Evolutionary conservation across 129 eudicot species (phyloP).

Genomic region (Daucus carota): DH1_v3.0 NC_030384.2:34837501-34838000

Average conservation of each 20-base stretch:
- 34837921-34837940: slow-evolving; percentile 1
- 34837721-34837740: neutral
- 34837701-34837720: neutral
- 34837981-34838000: neutral
- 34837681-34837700: neutral
- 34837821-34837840: slow-evolving; percentile 96
- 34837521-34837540: neutral
- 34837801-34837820: slow-evolving; percentile 67
- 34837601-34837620: slow-evolving; percentile 31
- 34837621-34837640: slow-evolving; percentile 41
- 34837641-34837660: slow-evolving; percentile 71
- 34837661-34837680: slow-evolving; percentile 20
- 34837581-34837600: neutral
- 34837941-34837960: neutral
- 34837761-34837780: slow-evolving; percentile 5
- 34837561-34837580: neutral
- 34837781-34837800: slow-evolving; percentile 67
- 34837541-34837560: neutral
- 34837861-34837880: slow-evolving; percentile 90
- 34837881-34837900: slow-evolving; percentile 79
- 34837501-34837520: neutral
- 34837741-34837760: neutral
- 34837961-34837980: neutral
- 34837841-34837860: slow-evolving; percentile 99
- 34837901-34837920: slow-evolving; percentile 86